These are phyloP conservation scores for Russula virescens DNA, from an alignment of 768 basidiomycete genomes.

Conservation along the genomic window DNA sequence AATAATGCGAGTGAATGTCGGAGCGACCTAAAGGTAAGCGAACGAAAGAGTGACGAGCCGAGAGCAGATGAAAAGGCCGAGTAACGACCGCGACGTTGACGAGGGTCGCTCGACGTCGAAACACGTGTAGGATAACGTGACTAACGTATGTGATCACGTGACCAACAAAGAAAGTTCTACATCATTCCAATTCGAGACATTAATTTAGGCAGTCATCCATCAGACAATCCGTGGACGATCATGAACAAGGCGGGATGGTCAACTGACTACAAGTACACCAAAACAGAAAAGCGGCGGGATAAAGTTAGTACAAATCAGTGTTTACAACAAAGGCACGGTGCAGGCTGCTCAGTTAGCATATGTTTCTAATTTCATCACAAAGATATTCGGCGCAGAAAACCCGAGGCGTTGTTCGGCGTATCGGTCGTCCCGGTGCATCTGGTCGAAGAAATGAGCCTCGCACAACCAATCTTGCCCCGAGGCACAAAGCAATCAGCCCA, in stretches of 20 bases:
- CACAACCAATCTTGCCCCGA: conserved; percentile 67
- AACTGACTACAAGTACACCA: neutral
- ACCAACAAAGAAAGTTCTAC: neutral
- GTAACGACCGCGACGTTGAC: neutral
- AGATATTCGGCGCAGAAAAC: conserved; percentile 73
- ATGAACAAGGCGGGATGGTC: neutral
- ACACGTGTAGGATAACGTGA: conserved; percentile 23
- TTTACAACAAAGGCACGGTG: neutral
- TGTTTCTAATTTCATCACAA: conserved; percentile 59
- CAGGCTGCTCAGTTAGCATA: conserved; percentile 26
- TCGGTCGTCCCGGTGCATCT: conserved; percentile 50
- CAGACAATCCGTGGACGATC: no score
- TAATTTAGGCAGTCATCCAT: neutral
- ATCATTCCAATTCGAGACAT: neutral
- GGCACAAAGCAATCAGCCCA: neutral
- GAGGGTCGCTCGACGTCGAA: conserved; percentile 3
- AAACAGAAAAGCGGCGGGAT: no score
- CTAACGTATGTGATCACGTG: neutral
- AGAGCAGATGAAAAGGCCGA: neutral
- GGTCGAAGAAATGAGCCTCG: conserved; percentile 67
- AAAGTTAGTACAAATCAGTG: neutral
- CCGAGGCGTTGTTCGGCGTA: conserved; percentile 61
- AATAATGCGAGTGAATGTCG: neutral
- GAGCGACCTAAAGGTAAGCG: neutral
- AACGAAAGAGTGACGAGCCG: no score